Evolutionary conservation across 2,329 filamentous ascomycete genomes (phyloP), one percentile per base, ranked within the genome.

Genomic region (Talaromyces atroroseus): DNA sequence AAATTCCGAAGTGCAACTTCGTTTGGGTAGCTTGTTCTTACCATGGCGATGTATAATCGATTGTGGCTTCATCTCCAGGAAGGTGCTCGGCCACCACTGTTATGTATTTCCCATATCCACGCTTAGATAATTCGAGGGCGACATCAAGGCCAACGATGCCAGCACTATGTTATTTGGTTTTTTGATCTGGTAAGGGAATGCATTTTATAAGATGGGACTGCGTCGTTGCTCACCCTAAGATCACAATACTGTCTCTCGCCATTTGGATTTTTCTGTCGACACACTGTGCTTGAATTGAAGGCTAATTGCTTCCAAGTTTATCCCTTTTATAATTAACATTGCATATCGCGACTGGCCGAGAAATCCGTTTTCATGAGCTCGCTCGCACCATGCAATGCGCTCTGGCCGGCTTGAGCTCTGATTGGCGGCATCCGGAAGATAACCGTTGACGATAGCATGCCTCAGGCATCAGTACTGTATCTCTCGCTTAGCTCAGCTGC

Each of bases 41-140:
- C 74, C 74, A 76, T 51, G 74, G 74, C 5, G 74, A 76, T 1
- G 74, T 76, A 59, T 77, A 78, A 23, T 65, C 61, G 1, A 66
- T 50, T 6, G 54, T 57, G 0, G 68, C 65, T 0, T 69, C 72
- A 54, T 77, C 74, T 6, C 74, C 74, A 0, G 74, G 75, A 0
- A 76, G 63, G 52, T 76, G 65, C 54, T 76, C 71, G 10, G 74
- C 74, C 7, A 76, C 58, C 10, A 77, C 63, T 3, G 74, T 76
- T 54, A 58, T 54, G 58, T 56, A 49, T 50, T 47, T 51, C 7
- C 54, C 54, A 56, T 56, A 51, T 47, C 54, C 54, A 36, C 54
- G 54, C 10, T 51, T 56, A 3, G 54, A 56, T n/a, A 56, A 16
- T 29, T 56, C 54, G 12, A 56, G 11, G 18, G 52, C 52, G 23